Evolutionary conservation across 495 filamentous ascomycete species (phyloP).

Genomic region (Annulohypoxylon nitens): DNA sequence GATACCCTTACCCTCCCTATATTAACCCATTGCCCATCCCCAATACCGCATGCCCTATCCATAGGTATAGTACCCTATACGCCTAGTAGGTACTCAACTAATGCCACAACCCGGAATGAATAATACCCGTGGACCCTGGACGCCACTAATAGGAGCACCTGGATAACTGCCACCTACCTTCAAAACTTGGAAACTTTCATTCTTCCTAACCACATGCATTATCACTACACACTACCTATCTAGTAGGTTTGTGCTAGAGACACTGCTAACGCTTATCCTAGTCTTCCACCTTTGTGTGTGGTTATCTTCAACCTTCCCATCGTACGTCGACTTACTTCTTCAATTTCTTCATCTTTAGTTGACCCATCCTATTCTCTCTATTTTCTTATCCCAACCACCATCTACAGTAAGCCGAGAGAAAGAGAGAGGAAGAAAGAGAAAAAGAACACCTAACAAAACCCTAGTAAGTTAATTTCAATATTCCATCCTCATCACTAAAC

Average conservation of each 20-base stretch:
- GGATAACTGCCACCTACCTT: no score
- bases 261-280: neutral
- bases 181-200: no score
- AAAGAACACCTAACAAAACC: neutral
- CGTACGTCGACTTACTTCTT: neutral
- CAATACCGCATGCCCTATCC: no score
- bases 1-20: no score
- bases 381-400: neutral
- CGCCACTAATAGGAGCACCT: no score
- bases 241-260: neutral
- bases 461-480: slow-evolving; percentile 4
- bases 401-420: neutral
- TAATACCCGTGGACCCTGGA: no score
- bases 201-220: no score
- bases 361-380: neutral
- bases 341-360: neutral
- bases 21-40: no score
- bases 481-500: neutral
- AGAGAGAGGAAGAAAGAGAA: neutral
- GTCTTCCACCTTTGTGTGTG: neutral
- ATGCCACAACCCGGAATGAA: no score
- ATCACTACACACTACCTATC: no score
- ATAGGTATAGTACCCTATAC: no score
- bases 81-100: no score
- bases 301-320: neutral